Percentiles rank a stretch among this genome's conserved stretches.
Evolutionary conservation across 2,329 filamentous ascomycete species (phyloP).

Genomic region (Venturia effusa): DNA sequence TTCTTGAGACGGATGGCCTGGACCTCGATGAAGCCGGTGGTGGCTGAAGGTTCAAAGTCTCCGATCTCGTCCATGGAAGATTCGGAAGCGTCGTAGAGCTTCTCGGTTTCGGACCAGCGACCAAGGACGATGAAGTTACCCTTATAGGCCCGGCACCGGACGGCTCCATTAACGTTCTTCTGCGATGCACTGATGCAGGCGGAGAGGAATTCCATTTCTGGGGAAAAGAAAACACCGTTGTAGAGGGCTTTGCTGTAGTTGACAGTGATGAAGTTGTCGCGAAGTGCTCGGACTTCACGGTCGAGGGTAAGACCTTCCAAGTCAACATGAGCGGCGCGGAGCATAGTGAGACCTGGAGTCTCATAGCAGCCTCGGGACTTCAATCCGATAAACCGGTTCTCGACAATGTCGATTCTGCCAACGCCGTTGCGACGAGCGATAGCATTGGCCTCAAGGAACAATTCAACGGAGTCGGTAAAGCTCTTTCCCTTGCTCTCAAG

Average conservation of each 20-base stretch:
- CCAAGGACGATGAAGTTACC: conserved; percentile 51
- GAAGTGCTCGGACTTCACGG: conserved; percentile 53
- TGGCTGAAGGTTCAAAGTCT: conserved; percentile 55
- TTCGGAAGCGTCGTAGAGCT: conserved; percentile 57
- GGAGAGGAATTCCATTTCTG: conserved; percentile 62
- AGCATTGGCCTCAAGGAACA: conserved; percentile 62
- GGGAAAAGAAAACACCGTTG: conserved; percentile 49
- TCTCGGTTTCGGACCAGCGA: conserved; percentile 52
- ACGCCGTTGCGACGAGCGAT: conserved; percentile 64
- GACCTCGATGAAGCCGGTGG: conserved; percentile 25
- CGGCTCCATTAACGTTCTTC: conserved; percentile 40
- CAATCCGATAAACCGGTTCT: conserved; percentile 69
- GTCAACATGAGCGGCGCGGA: conserved; percentile 48
- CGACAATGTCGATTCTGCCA: conserved; percentile 73
- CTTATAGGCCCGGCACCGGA: conserved; percentile 57
- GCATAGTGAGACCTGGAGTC: conserved; percentile 32
- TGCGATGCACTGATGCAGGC: conserved; percentile 41
- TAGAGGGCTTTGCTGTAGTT: conserved; percentile 49
- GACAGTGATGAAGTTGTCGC: conserved; percentile 60
- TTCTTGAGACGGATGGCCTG: conserved; percentile 12
- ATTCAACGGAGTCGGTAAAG: conserved; percentile 57
- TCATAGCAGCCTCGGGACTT: conserved; percentile 79
- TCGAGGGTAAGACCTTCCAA: conserved; percentile 58
- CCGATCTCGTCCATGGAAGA: conserved; percentile 60
- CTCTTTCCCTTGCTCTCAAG: conserved; percentile 39